phyloP scores from a whole-genome alignment of 305 asterid species.

The Fraxinus xanthoxyloides region DNA sequence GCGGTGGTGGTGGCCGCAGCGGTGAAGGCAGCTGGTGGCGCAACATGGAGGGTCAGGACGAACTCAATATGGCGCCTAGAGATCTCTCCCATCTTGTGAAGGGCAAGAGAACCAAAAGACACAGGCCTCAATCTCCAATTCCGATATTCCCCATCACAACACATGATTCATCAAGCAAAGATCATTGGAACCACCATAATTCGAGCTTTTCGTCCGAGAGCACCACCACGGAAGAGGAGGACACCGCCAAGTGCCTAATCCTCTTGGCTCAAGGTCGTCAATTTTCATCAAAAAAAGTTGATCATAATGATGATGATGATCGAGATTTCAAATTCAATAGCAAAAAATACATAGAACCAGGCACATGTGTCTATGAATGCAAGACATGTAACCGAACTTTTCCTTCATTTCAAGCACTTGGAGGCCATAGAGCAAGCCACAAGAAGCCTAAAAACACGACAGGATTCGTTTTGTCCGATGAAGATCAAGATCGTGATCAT shows the following conservation, averaged over 20 bases:
- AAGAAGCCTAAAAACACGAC: slow-evolving; percentile 51
- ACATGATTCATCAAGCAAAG: slow-evolving; percentile 23
- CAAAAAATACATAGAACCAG: slow-evolving; percentile 36
- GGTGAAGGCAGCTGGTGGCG: slow-evolving; percentile 18
- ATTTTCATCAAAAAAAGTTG: slow-evolving; percentile 9
- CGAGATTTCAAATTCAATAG: slow-evolving; percentile 31
- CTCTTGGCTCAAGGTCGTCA: slow-evolving; percentile 60
- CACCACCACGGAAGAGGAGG: slow-evolving; percentile 70
- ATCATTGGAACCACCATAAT: neutral
- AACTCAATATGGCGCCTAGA: slow-evolving; percentile 34
- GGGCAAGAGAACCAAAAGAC: slow-evolving; percentile 77
- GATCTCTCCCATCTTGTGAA: slow-evolving; percentile 59
- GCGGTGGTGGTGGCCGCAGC: slow-evolving; percentile 39
- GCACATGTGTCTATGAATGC: slow-evolving; percentile 58
- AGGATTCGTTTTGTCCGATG: slow-evolving; percentile 27
- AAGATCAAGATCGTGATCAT: slow-evolving; percentile 34
- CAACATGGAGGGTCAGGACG: slow-evolving; percentile 46
- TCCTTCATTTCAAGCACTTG: slow-evolving; percentile 85
- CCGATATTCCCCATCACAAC: slow-evolving; percentile 44
- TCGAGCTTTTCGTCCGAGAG: slow-evolving; percentile 27
- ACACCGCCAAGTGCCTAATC: slow-evolving; percentile 67
- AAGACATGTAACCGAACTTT: slow-evolving; percentile 69
- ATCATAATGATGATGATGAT: neutral
- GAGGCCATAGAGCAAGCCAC: slow-evolving; percentile 94
- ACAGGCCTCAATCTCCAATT: slow-evolving; percentile 58